Evolutionary conservation across 805 yeast genomes (phyloP).

Genomic region (Yamadazyma phyllophila): DNA sequence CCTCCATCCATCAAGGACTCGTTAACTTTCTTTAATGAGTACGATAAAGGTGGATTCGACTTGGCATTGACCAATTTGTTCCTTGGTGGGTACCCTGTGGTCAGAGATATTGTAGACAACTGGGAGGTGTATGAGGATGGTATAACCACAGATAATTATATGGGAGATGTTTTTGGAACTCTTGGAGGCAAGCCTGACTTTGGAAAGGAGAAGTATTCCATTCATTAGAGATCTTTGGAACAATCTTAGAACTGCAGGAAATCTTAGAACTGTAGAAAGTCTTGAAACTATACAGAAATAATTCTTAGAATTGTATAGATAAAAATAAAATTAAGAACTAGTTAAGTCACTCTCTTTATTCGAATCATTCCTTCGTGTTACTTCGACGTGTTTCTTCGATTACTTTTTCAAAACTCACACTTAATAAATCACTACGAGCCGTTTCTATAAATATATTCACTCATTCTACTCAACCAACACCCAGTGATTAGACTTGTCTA

Average conservation of each 20-base stretch:
- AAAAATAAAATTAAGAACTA: no score
- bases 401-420: no score
- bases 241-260: no score
- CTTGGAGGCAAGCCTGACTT: conserved; percentile 46
- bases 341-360: no score
- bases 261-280: no score
- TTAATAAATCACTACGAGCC: no score
- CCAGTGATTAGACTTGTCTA: conserved; percentile 31
- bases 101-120: conserved; percentile 50
- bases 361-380: no score
- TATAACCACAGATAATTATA: conserved; percentile 45
- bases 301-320: no score
- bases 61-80: conserved; percentile 53
- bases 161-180: conserved; percentile 60
- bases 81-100: conserved; percentile 52
- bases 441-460: background rate
- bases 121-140: conserved; percentile 41
- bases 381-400: no score
- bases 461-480: conserved; percentile 5
- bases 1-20: conserved; percentile 45
- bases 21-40: conserved; percentile 48
- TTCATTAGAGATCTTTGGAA: conserved; percentile 7
- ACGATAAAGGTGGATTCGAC: conserved; percentile 49
- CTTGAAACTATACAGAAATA: no score
- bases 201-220: conserved; percentile 23